These are phyloP conservation scores for Globomyces sp. DNA, from an alignment of 371 early-diverging fungal species.

Conservation along the genomic window DNA sequence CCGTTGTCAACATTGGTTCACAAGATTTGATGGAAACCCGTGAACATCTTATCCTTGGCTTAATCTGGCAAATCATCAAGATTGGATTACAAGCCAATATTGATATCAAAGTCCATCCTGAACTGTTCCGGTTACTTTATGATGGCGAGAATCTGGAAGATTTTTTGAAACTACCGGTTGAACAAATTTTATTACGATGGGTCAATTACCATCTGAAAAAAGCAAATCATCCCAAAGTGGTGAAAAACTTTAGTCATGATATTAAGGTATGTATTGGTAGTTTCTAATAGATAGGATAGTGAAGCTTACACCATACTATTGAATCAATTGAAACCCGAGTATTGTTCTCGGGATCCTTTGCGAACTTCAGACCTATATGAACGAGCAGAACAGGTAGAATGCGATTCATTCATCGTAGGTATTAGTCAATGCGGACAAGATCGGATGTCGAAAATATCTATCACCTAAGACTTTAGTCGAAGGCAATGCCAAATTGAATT, in stretches of 20 bases:
- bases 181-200: slow-evolving; percentile 94
- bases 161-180: slow-evolving; percentile 85
- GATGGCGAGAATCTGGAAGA: slow-evolving; percentile 89
- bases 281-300: slow-evolving; percentile 57
- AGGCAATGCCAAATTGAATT: slow-evolving; percentile 93
- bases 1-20: slow-evolving; percentile 94
- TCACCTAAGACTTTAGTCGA: slow-evolving; percentile 89
- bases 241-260: slow-evolving; percentile 88
- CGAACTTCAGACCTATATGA: slow-evolving; percentile 65
- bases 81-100: slow-evolving; percentile 91
- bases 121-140: slow-evolving; percentile 90
- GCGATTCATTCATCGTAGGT: slow-evolving; percentile 29
- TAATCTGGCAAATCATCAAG: slow-evolving; percentile 95
- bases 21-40: slow-evolving; percentile 91
- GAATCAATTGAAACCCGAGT: slow-evolving; percentile 82
- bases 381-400: slow-evolving; percentile 70
- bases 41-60: slow-evolving; percentile 90
- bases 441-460: slow-evolving; percentile 90
- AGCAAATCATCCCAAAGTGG: slow-evolving; percentile 82
- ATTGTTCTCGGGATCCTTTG: slow-evolving; percentile 80
- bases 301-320: slow-evolving; percentile 92
- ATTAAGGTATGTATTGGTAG: slow-evolving; percentile 48
- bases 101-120: slow-evolving; percentile 95
- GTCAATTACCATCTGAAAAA: slow-evolving; percentile 96
- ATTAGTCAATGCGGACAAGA: slow-evolving; percentile 85